phyloP scores from a whole-genome alignment of 2,329 filamentous ascomycete genomes.

The Pseudogymnoascus sp. region DNA sequence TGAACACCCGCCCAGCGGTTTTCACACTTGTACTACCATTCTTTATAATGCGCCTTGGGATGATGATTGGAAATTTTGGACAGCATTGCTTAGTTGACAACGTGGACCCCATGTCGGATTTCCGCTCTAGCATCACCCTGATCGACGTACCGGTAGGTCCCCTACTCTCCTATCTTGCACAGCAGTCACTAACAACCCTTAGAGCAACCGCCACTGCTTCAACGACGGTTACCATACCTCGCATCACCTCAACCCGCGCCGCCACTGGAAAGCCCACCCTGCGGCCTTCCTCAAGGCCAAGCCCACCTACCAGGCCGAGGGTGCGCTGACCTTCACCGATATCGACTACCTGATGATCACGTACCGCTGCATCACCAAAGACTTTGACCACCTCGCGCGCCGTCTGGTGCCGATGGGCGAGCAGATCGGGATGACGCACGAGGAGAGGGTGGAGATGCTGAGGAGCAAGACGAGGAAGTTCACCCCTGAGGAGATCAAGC shows the following conservation, averaged over 20 bases:
- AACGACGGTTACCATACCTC: constrained; percentile 79
- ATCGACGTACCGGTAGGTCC: constrained; percentile 67
- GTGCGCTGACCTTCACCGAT: constrained; percentile 69
- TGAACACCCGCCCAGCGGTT: constrained; percentile 41
- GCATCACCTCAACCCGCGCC: constrained; percentile 67
- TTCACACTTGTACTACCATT: constrained; percentile 63
- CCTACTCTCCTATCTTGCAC: not conserved
- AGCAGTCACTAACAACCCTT: constrained; percentile 16
- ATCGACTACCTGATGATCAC: constrained; percentile 77
- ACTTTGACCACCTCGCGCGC: constrained; percentile 61
- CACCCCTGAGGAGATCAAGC: constrained; percentile 52
- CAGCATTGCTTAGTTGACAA: constrained; percentile 76
- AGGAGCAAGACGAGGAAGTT: constrained; percentile 58
- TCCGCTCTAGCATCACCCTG: constrained; percentile 68
- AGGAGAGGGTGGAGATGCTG: constrained; percentile 56
- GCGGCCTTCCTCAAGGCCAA: constrained; percentile 64
- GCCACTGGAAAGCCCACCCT: constrained; percentile 77
- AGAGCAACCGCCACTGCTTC: constrained; percentile 77
- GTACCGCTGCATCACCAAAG: constrained; percentile 56
- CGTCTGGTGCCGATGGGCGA: constrained; percentile 67
- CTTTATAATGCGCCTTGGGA: constrained; percentile 53
- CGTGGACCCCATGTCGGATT: constrained; percentile 67
- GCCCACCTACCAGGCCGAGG: constrained; percentile 54
- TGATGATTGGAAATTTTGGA: constrained; percentile 81
- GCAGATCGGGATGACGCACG: constrained; percentile 57